phyloP scores from a whole-genome alignment of 352 stramenopile genomes.

The Globisporangium parvum region DNA sequence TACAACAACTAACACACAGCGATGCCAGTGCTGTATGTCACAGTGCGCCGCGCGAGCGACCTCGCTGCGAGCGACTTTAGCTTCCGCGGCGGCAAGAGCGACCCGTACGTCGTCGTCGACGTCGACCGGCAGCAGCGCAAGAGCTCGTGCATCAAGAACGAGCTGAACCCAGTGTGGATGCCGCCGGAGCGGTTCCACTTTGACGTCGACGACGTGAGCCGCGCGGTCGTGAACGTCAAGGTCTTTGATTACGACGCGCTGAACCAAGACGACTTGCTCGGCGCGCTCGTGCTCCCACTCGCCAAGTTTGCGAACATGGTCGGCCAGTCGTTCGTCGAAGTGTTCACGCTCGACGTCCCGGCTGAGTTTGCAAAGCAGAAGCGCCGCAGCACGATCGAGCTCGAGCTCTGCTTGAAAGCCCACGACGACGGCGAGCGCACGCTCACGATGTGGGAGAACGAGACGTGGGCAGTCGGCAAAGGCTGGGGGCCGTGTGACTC shows the following conservation, averaged over 20 bases:
- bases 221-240: constrained; percentile 40
- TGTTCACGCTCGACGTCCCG: constrained; percentile 41
- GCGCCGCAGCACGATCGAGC: constrained; percentile 39
- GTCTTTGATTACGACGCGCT: constrained; percentile 67
- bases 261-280: constrained; percentile 61
- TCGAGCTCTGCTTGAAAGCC: constrained; percentile 41
- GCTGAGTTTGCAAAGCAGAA: constrained; percentile 36
- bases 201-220: constrained; percentile 30
- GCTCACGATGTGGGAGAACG: constrained; percentile 60
- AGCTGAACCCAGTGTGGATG: constrained; percentile 60
- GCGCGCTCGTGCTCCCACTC: constrained; percentile 41
- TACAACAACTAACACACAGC: neutral
- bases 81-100: constrained; percentile 52
- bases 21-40: constrained; percentile 52
- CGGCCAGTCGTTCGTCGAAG: constrained; percentile 39
- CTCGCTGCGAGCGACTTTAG: constrained; percentile 57
- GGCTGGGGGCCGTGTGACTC: constrained; percentile 46
- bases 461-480: constrained; percentile 39
- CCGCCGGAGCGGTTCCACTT: constrained; percentile 62
- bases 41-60: constrained; percentile 38
- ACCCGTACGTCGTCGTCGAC: constrained; percentile 66
- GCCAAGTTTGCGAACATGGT: constrained; percentile 38
- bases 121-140: constrained; percentile 43
- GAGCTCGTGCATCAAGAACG: constrained; percentile 54
- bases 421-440: constrained; percentile 31